A percentile compares a stretch with the other conserved stretches of the same genome.
Conservation (phyloP, 768 basidiomycete genomes). For the Cystobasidium tubakii region DNA sequence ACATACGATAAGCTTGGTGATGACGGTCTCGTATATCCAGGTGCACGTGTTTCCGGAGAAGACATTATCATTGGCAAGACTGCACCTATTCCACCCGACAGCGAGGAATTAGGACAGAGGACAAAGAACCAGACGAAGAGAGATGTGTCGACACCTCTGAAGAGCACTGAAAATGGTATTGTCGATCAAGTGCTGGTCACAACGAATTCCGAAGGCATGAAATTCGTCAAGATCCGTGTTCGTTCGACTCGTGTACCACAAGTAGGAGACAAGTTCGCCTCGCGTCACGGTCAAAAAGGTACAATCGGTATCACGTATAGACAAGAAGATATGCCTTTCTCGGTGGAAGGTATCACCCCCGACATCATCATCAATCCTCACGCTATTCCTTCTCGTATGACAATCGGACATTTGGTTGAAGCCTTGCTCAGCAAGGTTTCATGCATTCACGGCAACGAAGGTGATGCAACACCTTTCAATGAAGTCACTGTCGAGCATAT, state of each 20-base stretch:
- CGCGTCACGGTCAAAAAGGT: constrained; percentile 98
- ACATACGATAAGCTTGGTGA: constrained; percentile 97
- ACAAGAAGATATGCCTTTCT: constrained; percentile 99
- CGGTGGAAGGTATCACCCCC: constrained; percentile 89
- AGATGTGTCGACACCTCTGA: constrained; percentile 94
- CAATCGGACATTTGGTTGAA: constrained; percentile 98
- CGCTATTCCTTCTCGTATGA: constrained; percentile 99
- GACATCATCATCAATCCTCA: constrained; percentile 99
- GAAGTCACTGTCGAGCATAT: constrained; percentile 96
- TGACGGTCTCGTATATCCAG: constrained; percentile 91
- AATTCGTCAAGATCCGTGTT: constrained; percentile 96
- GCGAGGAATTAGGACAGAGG: constrained; percentile 92
- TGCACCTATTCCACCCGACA: constrained; percentile 90
- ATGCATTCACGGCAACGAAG: constrained; percentile 90
- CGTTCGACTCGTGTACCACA: constrained; percentile 94
- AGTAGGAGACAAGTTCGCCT: constrained; percentile 98
- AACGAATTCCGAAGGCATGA: constrained; percentile 89
- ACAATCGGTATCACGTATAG: constrained; percentile 99
- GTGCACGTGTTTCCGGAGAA: constrained; percentile 88
- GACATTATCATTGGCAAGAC: constrained; percentile 99
- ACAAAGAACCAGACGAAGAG: constrained; percentile 87
- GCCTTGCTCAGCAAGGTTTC: constrained; percentile 94
- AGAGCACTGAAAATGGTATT: constrained; percentile 95
- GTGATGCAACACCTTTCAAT: constrained; percentile 97
- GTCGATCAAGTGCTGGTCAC: constrained; percentile 96